Evolutionary conservation across 495 filamentous ascomycete genomes (phyloP).

Genomic region (Astrothelium macrocarpum): DNA sequence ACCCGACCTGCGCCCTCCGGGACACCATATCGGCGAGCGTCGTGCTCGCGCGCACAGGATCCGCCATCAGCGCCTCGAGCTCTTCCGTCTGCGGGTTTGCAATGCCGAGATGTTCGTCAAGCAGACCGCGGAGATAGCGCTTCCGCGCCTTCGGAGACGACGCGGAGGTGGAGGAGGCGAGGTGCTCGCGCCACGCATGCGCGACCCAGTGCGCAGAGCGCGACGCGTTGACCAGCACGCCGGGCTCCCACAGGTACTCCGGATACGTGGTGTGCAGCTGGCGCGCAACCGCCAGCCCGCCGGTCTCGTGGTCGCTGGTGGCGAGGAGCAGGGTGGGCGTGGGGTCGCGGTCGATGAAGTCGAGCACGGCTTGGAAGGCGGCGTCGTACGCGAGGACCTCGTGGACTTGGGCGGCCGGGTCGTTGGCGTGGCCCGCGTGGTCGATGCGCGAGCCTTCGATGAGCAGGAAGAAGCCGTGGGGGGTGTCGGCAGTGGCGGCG

Average conservation of each 20-base stretch:
- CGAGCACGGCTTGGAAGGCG: slow-evolving; percentile 68
- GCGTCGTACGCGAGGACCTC: slow-evolving; percentile 90
- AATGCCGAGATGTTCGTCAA: slow-evolving; percentile 64
- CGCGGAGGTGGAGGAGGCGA: slow-evolving; percentile 29
- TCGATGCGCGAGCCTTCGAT: slow-evolving; percentile 95
- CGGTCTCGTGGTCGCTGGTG: slow-evolving; percentile 94
- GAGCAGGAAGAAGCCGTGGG: slow-evolving; percentile 97
- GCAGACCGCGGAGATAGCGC: slow-evolving; percentile 51
- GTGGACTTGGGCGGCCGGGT: slow-evolving; percentile 88
- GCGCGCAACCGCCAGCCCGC: slow-evolving; percentile 69
- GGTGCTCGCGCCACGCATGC: slow-evolving; percentile 46
- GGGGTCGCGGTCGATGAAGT: slow-evolving; percentile 67
- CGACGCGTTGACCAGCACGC: slow-evolving; percentile 67
- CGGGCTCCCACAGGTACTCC: slow-evolving; percentile 79
- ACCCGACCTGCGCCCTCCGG: slow-evolving; percentile 78
- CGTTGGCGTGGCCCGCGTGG: slow-evolving; percentile 90
- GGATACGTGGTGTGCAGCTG: slow-evolving; percentile 61
- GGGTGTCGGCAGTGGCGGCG: slow-evolving; percentile 72
- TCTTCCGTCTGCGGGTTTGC: slow-evolving; percentile 62
- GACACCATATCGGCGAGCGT: slow-evolving; percentile 81
- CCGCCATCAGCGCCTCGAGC: slow-evolving; percentile 51
- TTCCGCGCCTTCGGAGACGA: slow-evolving; percentile 31
- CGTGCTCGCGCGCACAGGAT: slow-evolving; percentile 41
- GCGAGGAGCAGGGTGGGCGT: slow-evolving; percentile 71
- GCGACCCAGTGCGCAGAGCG: slow-evolving; percentile 66